Evolutionary conservation across 345 rosid genomes (phyloP), one percentile per base, ranked within the genome.

Genomic region (Sapria himalayana): DNA sequence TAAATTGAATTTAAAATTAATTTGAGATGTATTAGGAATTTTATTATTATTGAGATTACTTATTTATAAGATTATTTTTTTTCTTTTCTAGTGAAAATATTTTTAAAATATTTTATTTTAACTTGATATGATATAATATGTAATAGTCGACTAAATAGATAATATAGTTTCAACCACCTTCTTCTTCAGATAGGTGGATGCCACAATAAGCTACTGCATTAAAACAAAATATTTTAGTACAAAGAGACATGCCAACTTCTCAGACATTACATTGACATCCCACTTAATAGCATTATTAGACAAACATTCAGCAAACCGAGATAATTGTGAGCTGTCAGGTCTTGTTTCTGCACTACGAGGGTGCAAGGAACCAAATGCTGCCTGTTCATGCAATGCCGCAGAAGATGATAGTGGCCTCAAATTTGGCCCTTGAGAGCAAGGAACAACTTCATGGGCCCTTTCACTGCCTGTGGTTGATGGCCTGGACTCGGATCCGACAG

Each of bases 331-430:
- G 66, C 96, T 91, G 56, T 92, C 78, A 51, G 95, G 96, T 52
- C 96, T 84, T 61, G 99, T 81, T 50, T 91, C 99, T 7, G 96
- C 99, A 68, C 99, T 91, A 37, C 68, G 78, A 37, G 99, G 99
- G 40, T 93, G 99, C 42, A 70, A 60, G 29, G 85, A 63, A 32
- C 67, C 40, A 50, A 51, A 56, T 40, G 92, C 61, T 38, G 74
- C 45, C 59, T 77, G 94, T 49, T 92, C 70, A 53, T 82, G 45
- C 52, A 75, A 52, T 37, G 65, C 69, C 32, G 92, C 99, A 37
- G 99, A 91, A 49, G 99, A 85, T 27, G 99, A 91, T 15, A 89
- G 77, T 39, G 99, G 99, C 54, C 99, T 67, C 43, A 93, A 80
- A 69, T 62, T 72, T 22, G 95, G 57, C 56, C 76, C 66, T 86